Conservation (phyloP, 129 eudicot species). For the Dittrichia graveolens region DNA sequence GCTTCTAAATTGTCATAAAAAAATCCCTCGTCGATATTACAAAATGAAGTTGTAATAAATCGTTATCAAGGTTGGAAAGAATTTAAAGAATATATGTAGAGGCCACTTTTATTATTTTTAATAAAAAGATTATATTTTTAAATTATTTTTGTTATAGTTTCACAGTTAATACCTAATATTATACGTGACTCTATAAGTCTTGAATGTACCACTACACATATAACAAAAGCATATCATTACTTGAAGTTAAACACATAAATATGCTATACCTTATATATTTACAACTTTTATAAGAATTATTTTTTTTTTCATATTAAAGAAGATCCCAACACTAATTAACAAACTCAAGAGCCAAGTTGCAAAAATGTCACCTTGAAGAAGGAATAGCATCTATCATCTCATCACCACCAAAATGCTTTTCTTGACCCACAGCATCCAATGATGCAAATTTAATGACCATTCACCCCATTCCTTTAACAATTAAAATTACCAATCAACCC, state of each 20-base stretch:
- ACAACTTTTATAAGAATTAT: not conserved
- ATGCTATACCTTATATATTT: not conserved
- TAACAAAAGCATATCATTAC: not conserved
- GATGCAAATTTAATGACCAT: slow-evolving; percentile 32
- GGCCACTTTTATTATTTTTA: no score
- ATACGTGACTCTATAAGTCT: no score
- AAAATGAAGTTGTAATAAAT: no score
- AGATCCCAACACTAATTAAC: slow-evolving; percentile 28
- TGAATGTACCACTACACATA: no score
- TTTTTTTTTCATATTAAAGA: not conserved
- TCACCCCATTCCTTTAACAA: slow-evolving; percentile 23
- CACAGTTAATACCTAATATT: no score
- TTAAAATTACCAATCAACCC: slow-evolving; percentile 10
- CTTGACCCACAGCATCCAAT: slow-evolving; percentile 35
- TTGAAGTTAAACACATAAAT: not conserved
- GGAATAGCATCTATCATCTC: slow-evolving; percentile 36
- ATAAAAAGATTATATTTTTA: no score
- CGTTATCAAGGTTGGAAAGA: no score
- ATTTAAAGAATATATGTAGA: no score
- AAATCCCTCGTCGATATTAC: no score
- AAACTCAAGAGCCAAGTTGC: slow-evolving; percentile 26
- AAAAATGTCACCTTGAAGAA: slow-evolving; percentile 20
- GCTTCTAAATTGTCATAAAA: no score
- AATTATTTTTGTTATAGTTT: no score
- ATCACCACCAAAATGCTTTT: slow-evolving; percentile 27